Base-by-base conservation (phyloP, 805 yeast genomes). In the Kodamaea sagamina region DNA sequence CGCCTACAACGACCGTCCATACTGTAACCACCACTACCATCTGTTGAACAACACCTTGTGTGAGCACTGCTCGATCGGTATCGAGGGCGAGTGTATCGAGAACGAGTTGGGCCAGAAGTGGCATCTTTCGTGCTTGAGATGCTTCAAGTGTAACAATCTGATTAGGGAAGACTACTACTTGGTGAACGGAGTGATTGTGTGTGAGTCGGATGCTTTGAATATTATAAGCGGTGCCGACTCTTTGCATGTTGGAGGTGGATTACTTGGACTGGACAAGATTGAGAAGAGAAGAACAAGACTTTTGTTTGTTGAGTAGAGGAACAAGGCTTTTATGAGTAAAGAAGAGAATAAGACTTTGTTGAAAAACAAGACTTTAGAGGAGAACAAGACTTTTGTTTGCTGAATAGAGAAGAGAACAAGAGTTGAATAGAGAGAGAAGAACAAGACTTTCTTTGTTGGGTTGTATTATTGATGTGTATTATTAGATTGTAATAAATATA, bases 41-140 rank as follows among this genome's bases (percentile, higher is more conserved):
- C 68, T 70, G 42, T 71, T 78, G 42, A 93, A 92, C 60, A 78
- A 82, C 38, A 84, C 95, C 0, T 59, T 85, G 2, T 92, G 99
- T 63, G 70, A 71, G 36, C 64, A 72, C 11, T 92, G 99, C 62
- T 71, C 75, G 9, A 52, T 54, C 4, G 96, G 95, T 22, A 87
- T 93, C 37, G 97, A 92, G 60, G 98, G 98, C 4, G 81, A 80
- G 59, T 92, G 98, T 62, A 74, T 92, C 32, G 96, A 88, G 55
- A 85, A 82, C 53, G 89, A 84, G 54, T 62, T 78, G 25, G 64
- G 69, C 32, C 84, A 84, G 51, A 76, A 89, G 44, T 90, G 87
- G 72, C 98, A 92, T 59, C 65, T 75, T 5, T 62, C 71, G 16
- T 92, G 98, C 61, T 72, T 90, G 53, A 70, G 64, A 39, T 92